A percentile compares a stretch with the other conserved stretches of the same genome.
phyloP scores from a whole-genome alignment of 306 rosid species.

The Dicorynia guianensis region DNA sequence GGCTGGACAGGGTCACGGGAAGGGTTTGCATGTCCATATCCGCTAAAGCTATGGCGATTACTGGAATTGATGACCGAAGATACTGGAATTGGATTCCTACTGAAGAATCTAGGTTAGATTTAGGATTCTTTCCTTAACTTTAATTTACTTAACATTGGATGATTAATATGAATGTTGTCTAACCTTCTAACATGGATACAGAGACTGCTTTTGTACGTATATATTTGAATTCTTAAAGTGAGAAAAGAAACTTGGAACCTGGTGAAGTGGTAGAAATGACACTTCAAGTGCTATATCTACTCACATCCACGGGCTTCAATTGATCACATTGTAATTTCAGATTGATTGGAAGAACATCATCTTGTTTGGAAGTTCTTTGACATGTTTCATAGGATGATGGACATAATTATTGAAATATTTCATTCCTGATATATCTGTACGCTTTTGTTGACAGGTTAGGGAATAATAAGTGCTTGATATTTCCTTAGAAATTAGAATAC shows the following conservation, averaged over 20 bases:
- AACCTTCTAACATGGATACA: neutral
- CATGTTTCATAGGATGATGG: neutral
- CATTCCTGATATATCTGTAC: neutral
- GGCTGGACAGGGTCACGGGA: constrained; percentile 68
- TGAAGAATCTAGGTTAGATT: constrained; percentile 71
- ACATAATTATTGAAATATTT: neutral
- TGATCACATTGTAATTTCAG: neutral
- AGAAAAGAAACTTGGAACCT: neutral
- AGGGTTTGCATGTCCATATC: constrained; percentile 56
- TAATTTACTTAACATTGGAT: constrained; percentile 12
- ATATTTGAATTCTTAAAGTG: neutral
- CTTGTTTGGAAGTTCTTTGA: constrained; percentile 23
- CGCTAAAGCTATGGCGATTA: constrained; percentile 62
- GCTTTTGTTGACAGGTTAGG: too few relatives aligned
- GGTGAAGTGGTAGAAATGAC: neutral
- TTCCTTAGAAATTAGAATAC: too few relatives aligned
- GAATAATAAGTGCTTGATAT: too few relatives aligned
- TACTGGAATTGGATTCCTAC: constrained; percentile 81
- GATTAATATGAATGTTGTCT: constrained; percentile 2
- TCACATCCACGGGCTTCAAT: neutral
- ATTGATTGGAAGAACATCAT: constrained; percentile 6
- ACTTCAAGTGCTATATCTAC: neutral
- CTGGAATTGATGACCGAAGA: constrained; percentile 65
- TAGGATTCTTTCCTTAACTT: neutral
- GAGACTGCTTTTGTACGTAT: neutral